Conservation (phyloP, 2,329 filamentous ascomycete species). For the Hymenotorrendiella dingleyae region DNA sequence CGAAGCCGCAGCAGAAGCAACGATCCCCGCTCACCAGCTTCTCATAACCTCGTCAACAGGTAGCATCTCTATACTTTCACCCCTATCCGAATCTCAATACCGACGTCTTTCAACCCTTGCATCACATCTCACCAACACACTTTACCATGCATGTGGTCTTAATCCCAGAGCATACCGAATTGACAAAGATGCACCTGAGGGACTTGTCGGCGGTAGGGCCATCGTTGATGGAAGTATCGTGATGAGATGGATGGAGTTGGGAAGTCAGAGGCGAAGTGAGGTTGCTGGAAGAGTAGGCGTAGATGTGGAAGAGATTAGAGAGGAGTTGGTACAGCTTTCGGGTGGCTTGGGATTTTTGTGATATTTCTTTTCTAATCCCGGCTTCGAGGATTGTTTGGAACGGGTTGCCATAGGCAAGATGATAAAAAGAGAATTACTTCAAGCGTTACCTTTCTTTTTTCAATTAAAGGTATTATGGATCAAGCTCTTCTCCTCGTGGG, state of each 20-base stretch:
- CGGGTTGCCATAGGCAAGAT: too few relatives aligned
- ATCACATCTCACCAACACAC: slow-evolving; percentile 68
- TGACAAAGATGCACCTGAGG: slow-evolving; percentile 43
- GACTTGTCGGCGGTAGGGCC: slow-evolving; percentile 38
- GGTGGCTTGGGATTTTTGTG: slow-evolving; percentile 55
- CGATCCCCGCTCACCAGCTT: slow-evolving; percentile 40
- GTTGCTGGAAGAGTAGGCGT: slow-evolving; percentile 68
- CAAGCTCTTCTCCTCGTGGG: too few relatives aligned
- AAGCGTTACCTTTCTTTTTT: too few relatives aligned
- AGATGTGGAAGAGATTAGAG: slow-evolving; percentile 60
- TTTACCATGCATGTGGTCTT: slow-evolving; percentile 71
- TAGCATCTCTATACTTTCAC: slow-evolving; percentile 67
- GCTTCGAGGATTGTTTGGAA: too few relatives aligned
- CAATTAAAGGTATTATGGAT: too few relatives aligned
- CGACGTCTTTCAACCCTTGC: slow-evolving; percentile 77
- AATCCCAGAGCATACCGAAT: slow-evolving; percentile 78
- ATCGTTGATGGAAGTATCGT: slow-evolving; percentile 72
- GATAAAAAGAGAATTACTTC: too few relatives aligned
- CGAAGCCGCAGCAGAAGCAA: slow-evolving; percentile 24
- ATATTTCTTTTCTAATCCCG: too few relatives aligned
- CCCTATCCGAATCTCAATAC: slow-evolving; percentile 74
- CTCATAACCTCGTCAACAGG: slow-evolving; percentile 73
- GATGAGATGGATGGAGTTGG: slow-evolving; percentile 71
- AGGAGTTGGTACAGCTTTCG: slow-evolving; percentile 59
- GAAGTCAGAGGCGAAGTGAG: slow-evolving; percentile 62